phyloP scores from a whole-genome alignment of 306 rosid species.

The Mucuna pruriens region DNA sequence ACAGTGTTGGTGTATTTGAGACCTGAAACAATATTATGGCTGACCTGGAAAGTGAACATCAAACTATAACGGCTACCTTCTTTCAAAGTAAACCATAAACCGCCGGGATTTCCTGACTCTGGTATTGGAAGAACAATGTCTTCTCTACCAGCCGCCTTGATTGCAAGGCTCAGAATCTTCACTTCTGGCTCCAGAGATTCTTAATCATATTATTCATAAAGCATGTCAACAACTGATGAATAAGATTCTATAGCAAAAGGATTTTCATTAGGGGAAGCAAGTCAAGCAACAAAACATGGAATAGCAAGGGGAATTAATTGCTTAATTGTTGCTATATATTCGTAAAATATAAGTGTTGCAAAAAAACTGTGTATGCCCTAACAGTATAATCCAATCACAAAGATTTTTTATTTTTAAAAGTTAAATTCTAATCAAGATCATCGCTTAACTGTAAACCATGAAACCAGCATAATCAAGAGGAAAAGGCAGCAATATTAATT shows the following conservation, averaged over 20 bases:
- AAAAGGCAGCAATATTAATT: no score
- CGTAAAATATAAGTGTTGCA: no score
- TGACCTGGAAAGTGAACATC: slow-evolving; percentile 74
- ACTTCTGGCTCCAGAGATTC: slow-evolving; percentile 93
- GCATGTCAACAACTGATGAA: not conserved
- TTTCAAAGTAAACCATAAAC: slow-evolving; percentile 92
- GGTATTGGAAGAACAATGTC: slow-evolving; percentile 81
- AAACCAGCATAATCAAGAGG: no score
- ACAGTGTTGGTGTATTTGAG: slow-evolving; percentile 89
- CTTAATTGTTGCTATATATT: no score
- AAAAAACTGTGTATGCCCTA: no score
- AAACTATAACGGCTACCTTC: slow-evolving; percentile 88
- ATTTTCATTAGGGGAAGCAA: not conserved
- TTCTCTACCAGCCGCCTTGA: slow-evolving; percentile 62
- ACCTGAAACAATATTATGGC: slow-evolving; percentile 87
- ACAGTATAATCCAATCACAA: no score
- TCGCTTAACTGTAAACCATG: no score
- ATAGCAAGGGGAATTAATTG: no score
- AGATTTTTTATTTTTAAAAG: no score
- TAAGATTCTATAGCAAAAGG: not conserved
- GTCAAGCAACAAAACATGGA: not conserved
- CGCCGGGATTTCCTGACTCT: slow-evolving; percentile 68
- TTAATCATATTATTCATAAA: slow-evolving; percentile 31
- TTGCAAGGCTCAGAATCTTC: slow-evolving; percentile 80
- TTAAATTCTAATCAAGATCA: no score